Percentiles rank a stretch among this genome's conserved stretches.
phyloP scores from a whole-genome alignment of 2,329 filamentous ascomycete genomes.

The Ilyonectria robusta region DNA sequence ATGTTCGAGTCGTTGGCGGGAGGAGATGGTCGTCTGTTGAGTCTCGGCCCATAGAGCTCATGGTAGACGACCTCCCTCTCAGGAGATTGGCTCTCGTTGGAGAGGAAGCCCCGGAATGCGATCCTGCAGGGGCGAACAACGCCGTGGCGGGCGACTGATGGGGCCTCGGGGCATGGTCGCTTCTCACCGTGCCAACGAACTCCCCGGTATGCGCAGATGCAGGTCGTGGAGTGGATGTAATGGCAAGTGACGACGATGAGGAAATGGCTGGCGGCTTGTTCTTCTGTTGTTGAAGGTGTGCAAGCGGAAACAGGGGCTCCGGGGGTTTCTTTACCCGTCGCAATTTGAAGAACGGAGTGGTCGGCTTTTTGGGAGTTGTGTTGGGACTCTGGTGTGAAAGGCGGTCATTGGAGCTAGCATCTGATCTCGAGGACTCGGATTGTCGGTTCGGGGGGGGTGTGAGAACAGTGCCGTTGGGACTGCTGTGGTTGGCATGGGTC shows the following conservation, averaged over 20 bases:
- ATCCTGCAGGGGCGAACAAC: slow-evolving; percentile 57
- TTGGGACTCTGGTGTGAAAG: slow-evolving; percentile 72
- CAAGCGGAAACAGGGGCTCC: slow-evolving; percentile 85
- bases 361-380: slow-evolving; percentile 73
- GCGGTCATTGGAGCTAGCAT: slow-evolving; percentile 82
- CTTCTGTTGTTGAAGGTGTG: slow-evolving; percentile 84
- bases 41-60: slow-evolving; percentile 83
- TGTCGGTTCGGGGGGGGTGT: slow-evolving; percentile 61
- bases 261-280: slow-evolving; percentile 60
- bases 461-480: slow-evolving; percentile 61
- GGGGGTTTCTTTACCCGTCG: slow-evolving; percentile 82
- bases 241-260: slow-evolving; percentile 60
- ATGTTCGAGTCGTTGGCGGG: slow-evolving; percentile 79
- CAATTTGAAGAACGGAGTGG: slow-evolving; percentile 85
- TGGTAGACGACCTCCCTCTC: slow-evolving; percentile 88
- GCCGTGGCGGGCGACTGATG: slow-evolving; percentile 62
- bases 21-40: slow-evolving; percentile 80
- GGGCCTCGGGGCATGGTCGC: slow-evolving; percentile 34
- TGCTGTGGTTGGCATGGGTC: slow-evolving; percentile 45
- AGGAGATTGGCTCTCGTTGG: slow-evolving; percentile 73
- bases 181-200: slow-evolving; percentile 38
- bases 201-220: slow-evolving; percentile 53
- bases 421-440: slow-evolving; percentile 88
- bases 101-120: slow-evolving; percentile 76
- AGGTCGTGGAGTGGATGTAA: slow-evolving; percentile 52